Percentiles rank a stretch among this genome's conserved stretches.
Evolutionary conservation across 345 rosid genomes (phyloP).

Genomic region (Eucalyptus guilfoylei): DNA sequence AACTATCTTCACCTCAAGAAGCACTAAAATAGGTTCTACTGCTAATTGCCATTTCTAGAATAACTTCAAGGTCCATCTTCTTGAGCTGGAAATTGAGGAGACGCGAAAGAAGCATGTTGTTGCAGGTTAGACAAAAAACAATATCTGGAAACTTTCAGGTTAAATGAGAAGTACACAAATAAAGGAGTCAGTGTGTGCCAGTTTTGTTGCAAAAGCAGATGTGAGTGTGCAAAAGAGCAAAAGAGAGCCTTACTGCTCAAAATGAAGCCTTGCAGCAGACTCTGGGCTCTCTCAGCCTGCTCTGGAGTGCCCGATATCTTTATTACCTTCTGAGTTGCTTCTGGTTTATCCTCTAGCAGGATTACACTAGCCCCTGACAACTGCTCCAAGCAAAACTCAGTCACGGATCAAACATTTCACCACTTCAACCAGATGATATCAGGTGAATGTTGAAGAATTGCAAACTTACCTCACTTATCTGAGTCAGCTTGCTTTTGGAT

Average conservation of each 20-base stretch:
- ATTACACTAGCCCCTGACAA: slow-evolving; percentile 88
- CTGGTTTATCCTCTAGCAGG: slow-evolving; percentile 66
- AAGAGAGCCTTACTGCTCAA: slow-evolving; percentile 67
- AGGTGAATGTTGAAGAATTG: background rate
- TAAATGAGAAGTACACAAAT: background rate
- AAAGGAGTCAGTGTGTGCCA: background rate
- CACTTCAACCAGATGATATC: background rate
- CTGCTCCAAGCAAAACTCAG: slow-evolving; percentile 19
- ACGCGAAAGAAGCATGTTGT: background rate
- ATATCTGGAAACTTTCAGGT: background rate
- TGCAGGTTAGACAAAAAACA: background rate
- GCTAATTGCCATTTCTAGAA: background rate
- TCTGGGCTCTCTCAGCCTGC: slow-evolving; percentile 95
- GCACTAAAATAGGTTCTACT: background rate
- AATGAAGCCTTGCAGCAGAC: slow-evolving; percentile 94
- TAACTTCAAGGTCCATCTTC: background rate
- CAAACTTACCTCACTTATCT: slow-evolving; percentile 80
- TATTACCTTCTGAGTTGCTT: slow-evolving; percentile 56
- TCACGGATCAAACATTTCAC: background rate
- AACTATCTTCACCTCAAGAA: background rate
- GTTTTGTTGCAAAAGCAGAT: background rate
- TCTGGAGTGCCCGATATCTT: slow-evolving; percentile 93
- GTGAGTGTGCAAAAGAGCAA: background rate
- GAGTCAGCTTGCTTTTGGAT: slow-evolving; percentile 84
- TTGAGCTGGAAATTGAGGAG: background rate